phyloP scores from a whole-genome alignment of 192 early-diverging fungal species.

The Umbelopsis isabellina region DNA sequence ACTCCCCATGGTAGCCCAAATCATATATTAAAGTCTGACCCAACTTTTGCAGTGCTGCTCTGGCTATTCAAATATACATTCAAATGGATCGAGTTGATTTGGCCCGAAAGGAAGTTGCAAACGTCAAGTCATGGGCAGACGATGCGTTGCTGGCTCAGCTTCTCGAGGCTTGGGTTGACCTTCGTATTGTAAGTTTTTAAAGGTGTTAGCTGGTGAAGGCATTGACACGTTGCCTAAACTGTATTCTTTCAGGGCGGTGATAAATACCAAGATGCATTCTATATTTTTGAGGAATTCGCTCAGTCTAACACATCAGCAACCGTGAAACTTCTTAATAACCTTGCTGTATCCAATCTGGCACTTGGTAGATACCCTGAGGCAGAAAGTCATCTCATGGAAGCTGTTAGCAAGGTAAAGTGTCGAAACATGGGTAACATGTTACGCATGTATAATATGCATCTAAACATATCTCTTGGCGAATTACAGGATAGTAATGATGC shows the following conservation, averaged over 20 bases:
- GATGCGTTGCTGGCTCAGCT: conserved; percentile 94
- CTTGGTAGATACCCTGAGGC: conserved; percentile 84
- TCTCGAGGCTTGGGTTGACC: conserved; percentile 87
- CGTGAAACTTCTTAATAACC: conserved; percentile 72
- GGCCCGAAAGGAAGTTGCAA: conserved; percentile 78
- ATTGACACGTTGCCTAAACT: background rate
- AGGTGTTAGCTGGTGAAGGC: background rate
- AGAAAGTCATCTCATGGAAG: conserved; percentile 75
- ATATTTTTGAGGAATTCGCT: conserved; percentile 94
- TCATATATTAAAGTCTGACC: background rate
- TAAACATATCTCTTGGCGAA: background rate
- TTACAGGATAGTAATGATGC: conserved; percentile 68
- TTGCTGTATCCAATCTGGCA: conserved; percentile 84
- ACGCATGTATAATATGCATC: background rate
- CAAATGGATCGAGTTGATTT: conserved; percentile 83
- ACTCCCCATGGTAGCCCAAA: background rate
- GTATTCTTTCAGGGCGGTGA: conserved; percentile 59
- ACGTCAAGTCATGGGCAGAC: conserved; percentile 88
- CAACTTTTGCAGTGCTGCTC: conserved; percentile 56
- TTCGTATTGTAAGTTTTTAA: conserved; percentile 53
- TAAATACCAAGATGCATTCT: conserved; percentile 86
- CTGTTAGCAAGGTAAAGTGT: conserved; percentile 61
- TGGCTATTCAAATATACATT: conserved; percentile 80
- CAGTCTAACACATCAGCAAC: conserved; percentile 74
- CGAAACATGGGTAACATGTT: background rate